Evolutionary conservation across 2,329 filamentous ascomycete species (phyloP).

Genomic region (Diaporthe ampelina): DNA sequence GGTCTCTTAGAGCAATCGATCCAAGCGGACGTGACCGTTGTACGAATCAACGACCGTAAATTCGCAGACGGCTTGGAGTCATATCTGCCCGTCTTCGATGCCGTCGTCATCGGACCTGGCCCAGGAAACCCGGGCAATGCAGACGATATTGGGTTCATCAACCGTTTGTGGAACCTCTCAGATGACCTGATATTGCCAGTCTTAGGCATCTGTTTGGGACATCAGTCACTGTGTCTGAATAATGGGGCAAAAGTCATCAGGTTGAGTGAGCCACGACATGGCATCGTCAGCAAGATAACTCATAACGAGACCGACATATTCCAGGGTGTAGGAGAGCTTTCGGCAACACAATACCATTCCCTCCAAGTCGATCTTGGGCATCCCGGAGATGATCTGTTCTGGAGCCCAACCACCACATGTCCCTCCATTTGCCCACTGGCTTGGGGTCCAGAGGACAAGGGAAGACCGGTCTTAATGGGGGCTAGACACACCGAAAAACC

Average conservation of each 20-base stretch:
- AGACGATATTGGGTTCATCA: conserved; percentile 1
- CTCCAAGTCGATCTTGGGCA: conserved; percentile 1
- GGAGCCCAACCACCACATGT: not conserved
- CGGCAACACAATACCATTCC: not conserved
- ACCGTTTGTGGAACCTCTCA: not conserved
- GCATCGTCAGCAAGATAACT: conserved; percentile 8
- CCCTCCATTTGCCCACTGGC: not conserved
- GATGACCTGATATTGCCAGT: not conserved
- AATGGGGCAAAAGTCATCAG: not conserved
- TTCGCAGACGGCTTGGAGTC: not conserved
- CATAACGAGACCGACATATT: conserved; percentile 10
- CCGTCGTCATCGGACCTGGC: conserved; percentile 7
- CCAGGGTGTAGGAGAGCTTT: not conserved
- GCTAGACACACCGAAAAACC: not conserved
- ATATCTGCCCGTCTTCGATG: not conserved
- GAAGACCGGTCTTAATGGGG: not conserved
- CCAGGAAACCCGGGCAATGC: not conserved
- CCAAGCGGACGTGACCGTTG: not conserved
- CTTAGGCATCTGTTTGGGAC: not conserved
- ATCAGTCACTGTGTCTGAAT: not conserved
- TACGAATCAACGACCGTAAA: not conserved
- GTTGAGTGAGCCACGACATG: conserved; percentile 12
- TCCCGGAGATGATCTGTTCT: not conserved
- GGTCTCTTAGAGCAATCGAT: conserved; percentile 1
- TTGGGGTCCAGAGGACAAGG: not conserved